Evolutionary conservation across 306 rosid species (phyloP), one percentile per base, ranked within the genome.

Genomic region (Medicago ruthenica): DNA sequence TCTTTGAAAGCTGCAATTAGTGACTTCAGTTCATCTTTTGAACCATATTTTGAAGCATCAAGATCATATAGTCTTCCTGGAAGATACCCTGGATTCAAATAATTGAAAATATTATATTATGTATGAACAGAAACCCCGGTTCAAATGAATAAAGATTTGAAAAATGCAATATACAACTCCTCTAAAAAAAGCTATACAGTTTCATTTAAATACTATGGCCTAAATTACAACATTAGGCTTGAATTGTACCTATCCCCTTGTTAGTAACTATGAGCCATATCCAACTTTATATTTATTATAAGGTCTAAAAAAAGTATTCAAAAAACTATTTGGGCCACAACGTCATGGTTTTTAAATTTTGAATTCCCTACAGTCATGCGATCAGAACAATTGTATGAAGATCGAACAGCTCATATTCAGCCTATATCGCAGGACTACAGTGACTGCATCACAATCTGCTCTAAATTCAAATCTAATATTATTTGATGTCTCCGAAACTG

Each of bases 21-120:
- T 3, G 91, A 82, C 91, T 86, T 87, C 12, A 93, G 70, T 40
- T 89, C 97, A 12, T 84, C 78, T 67, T 84, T 78, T 15, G 84
- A 34, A 44, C 96, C 96, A 34, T 83, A 93, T 39, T 71, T 86
- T 54, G 98, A 93, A 69, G 92, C 91, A 73, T 88, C 83, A 6
- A 93, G 91, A 86, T 93, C 97, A 60, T 93, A 93, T 16, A 91
- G 88, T 82, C 93, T 91, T 76, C 98, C 97, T 0, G 97, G 93
- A 83, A 89, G 75, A 68, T 91, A 93, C 53, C 97, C 97, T 88
- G 73, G 11, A 67, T 20, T 58, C 69, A 70, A 41, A 54, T 4
- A 24, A 45, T 22, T 27, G 8, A 27, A 0, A 4, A 60, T 61
- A 18, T 55, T 20, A 55, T 9, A 55, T 24, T 1, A 27, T 17